phyloP scores from a whole-genome alignment of 805 yeast species.

The Candida tallmaniae region DNA sequence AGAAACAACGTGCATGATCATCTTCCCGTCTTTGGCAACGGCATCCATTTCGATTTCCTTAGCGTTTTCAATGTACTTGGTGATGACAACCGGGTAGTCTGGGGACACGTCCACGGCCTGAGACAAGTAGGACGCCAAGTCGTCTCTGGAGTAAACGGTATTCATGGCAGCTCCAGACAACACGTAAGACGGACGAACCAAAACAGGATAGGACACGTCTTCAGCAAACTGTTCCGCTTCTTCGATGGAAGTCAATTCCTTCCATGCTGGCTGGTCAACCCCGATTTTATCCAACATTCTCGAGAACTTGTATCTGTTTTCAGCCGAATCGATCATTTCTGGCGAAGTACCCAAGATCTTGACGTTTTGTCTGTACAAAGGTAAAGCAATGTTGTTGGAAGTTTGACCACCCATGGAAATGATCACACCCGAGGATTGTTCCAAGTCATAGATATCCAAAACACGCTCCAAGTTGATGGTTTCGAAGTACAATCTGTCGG shows the following conservation, averaged over 20 bases:
- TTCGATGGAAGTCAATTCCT: slow-evolving; percentile 85
- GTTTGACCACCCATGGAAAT: slow-evolving; percentile 99
- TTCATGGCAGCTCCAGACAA: slow-evolving; percentile 99
- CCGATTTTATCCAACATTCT: slow-evolving; percentile 95
- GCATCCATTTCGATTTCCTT: slow-evolving; percentile 97
- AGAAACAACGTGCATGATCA: slow-evolving; percentile 90
- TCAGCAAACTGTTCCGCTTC: slow-evolving; percentile 94
- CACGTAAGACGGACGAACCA: slow-evolving; percentile 96
- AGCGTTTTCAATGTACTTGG: slow-evolving; percentile 94
- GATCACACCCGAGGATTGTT: slow-evolving; percentile 85
- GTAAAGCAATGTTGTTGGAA: slow-evolving; percentile 91
- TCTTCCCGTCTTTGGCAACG: slow-evolving; percentile 85
- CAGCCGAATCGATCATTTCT: slow-evolving; percentile 97
- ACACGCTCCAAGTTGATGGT: slow-evolving; percentile 92
- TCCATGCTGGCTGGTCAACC: slow-evolving; percentile 99
- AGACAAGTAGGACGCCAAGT: slow-evolving; percentile 77
- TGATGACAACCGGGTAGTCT: slow-evolving; percentile 95
- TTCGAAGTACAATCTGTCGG: slow-evolving; percentile 93
- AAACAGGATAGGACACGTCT: slow-evolving; percentile 86
- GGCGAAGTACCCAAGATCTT: slow-evolving; percentile 97
- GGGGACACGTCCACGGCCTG: slow-evolving; percentile 98
- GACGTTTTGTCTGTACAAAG: slow-evolving; percentile 88
- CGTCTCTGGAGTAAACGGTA: slow-evolving; percentile 87
- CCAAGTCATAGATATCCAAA: slow-evolving; percentile 89
- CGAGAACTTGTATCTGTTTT: slow-evolving; percentile 95